Conservation (phyloP, 176 grass and related monocot species). For the Oryza glaberrima region DNA sequence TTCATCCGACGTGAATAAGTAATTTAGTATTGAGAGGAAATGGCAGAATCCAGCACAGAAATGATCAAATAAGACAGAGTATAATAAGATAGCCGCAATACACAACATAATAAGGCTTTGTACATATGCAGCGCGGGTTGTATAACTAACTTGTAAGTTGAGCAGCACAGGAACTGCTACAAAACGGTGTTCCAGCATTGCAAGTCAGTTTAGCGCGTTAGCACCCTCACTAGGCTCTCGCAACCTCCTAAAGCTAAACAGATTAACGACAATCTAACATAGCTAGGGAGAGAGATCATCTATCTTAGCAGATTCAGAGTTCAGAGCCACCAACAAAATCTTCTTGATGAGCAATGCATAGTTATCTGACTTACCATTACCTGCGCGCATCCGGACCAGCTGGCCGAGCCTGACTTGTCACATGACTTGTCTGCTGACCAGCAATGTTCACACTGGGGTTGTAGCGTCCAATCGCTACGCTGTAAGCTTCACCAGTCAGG, state of each 20-base stretch:
- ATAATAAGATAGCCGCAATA: background rate
- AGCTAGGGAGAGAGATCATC: background rate
- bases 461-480: conserved; percentile 60
- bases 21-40: too few species aligned
- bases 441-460: conserved; percentile 5
- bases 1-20: too few species aligned
- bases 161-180: background rate
- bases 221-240: background rate
- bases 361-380: background rate
- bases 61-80: background rate
- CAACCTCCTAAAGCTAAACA: background rate
- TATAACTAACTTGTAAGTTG: background rate
- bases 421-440: conserved; percentile 25
- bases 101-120: background rate
- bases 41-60: background rate
- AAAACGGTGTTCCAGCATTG: background rate
- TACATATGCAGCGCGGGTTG: background rate
- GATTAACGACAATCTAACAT: background rate
- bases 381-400: background rate
- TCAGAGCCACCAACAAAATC: background rate
- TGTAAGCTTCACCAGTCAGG: conserved; percentile 79
- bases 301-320: background rate
- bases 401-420: conserved; percentile 22
- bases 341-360: background rate
- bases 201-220: background rate